Evolutionary conservation across 2,329 filamentous ascomycete genomes (phyloP).

Genomic region (Rosellinia necatrix): DNA sequence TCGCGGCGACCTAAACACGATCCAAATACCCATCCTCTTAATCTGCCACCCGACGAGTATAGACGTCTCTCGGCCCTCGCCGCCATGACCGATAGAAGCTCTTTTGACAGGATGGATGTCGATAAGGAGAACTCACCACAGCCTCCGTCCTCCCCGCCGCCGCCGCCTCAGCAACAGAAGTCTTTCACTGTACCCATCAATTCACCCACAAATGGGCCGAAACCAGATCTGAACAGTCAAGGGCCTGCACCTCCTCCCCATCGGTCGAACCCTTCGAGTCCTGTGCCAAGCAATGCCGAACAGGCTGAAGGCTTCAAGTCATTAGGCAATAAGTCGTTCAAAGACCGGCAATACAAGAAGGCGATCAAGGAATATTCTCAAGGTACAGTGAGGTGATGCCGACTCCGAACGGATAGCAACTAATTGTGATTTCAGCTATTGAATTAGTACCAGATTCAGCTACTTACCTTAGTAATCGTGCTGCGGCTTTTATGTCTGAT

Average conservation of each 20-base stretch:
- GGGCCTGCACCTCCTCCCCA: conserved; percentile 75
- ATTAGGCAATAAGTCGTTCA: conserved; percentile 95
- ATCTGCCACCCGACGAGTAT: conserved; percentile 86
- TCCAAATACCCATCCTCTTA: conserved; percentile 81
- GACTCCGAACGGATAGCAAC: conserved; percentile 11
- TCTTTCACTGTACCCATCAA: conserved; percentile 55
- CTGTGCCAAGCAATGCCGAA: conserved; percentile 60
- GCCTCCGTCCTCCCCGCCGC: conserved; percentile 58
- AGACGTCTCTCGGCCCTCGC: conserved; percentile 74
- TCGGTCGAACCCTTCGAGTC: conserved; percentile 65
- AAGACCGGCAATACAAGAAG: conserved; percentile 84
- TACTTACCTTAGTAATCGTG: conserved; percentile 92
- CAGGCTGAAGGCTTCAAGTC: conserved; percentile 93
- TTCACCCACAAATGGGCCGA: conserved; percentile 47
- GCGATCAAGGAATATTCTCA: conserved; percentile 94
- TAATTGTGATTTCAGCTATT: conserved; percentile 68
- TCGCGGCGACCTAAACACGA: conserved; percentile 62
- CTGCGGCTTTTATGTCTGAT: conserved; percentile 90
- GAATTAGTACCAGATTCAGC: conserved; percentile 83
- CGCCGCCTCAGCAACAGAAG: conserved; percentile 46
- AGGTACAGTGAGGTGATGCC: conserved; percentile 59
- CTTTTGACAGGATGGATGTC: conserved; percentile 68
- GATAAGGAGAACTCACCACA: conserved; percentile 66
- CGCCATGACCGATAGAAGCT: conserved; percentile 62
- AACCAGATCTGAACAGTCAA: conserved; percentile 49